Evolutionary conservation across 768 basidiomycete genomes (phyloP).

Genomic region (Mycena galericulata): DNA sequence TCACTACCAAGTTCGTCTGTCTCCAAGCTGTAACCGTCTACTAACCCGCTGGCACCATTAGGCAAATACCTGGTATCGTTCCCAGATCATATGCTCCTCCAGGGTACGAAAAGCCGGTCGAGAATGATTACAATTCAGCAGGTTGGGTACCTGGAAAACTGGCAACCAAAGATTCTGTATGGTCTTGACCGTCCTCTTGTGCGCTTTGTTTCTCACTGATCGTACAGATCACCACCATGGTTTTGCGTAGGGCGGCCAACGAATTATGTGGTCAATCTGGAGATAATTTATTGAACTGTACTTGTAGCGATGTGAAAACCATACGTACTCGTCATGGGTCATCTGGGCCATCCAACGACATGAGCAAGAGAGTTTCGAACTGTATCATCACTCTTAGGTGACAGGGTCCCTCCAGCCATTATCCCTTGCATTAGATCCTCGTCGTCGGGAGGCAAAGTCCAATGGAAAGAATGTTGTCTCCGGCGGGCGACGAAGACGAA

Average conservation of each 20-base stretch:
- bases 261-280: not conserved
- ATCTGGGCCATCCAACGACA: slow-evolving; percentile 49
- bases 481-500: slow-evolving; percentile 76
- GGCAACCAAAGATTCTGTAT: slow-evolving; percentile 65
- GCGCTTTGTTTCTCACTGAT: not conserved
- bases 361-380: slow-evolving; percentile 75
- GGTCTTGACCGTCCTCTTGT: not conserved
- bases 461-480: slow-evolving; percentile 65
- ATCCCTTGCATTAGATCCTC: slow-evolving; percentile 67
- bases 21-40: not conserved
- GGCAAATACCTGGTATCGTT: slow-evolving; percentile 52
- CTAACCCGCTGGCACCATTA: slow-evolving; percentile 24
- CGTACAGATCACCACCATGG: slow-evolving; percentile 37
- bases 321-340: slow-evolving; percentile 13
- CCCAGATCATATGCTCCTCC: slow-evolving; percentile 64
- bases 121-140: slow-evolving; percentile 63
- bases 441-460: slow-evolving; percentile 66
- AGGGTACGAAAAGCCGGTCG: slow-evolving; percentile 57
- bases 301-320: not conserved
- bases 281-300: slow-evolving; percentile 12
- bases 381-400: slow-evolving; percentile 71
- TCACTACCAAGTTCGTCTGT: slow-evolving; percentile 45
- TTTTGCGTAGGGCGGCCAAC: slow-evolving; percentile 3
- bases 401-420: slow-evolving; percentile 58
- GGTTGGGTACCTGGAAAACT: slow-evolving; percentile 64